Conservation (phyloP, 768 basidiomycete species). For the Cystobasidium onofrii region DNA sequence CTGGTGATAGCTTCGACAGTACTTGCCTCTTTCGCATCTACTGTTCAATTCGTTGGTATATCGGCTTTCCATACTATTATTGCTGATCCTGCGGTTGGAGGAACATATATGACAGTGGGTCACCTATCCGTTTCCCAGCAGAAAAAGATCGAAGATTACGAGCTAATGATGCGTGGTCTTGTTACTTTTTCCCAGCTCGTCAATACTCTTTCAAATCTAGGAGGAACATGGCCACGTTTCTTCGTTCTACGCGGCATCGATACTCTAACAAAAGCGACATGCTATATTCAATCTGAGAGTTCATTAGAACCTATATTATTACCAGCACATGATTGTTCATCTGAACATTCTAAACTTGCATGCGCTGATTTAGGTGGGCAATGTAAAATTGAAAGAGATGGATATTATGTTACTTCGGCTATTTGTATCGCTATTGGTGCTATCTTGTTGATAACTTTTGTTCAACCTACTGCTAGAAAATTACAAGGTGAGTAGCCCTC, state of each 20-base stretch:
- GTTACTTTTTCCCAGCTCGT: constrained; percentile 58
- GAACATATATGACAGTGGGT: constrained; percentile 96
- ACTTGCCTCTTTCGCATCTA: constrained; percentile 71
- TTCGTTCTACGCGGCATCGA: constrained; percentile 97
- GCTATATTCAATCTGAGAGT: constrained; percentile 52
- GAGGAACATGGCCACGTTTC: constrained; percentile 96
- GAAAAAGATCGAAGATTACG: too few relatives aligned
- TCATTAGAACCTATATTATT: background rate
- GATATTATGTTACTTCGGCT: constrained; percentile 75
- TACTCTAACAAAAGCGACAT: constrained; percentile 72
- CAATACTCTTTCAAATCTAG: constrained; percentile 91
- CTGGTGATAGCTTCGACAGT: constrained; percentile 75
- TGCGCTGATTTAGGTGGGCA: constrained; percentile 68
- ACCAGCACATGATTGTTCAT: constrained; percentile 69
- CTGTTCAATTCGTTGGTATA: constrained; percentile 97
- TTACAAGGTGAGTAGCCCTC: constrained; percentile 77
- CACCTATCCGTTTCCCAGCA: background rate
- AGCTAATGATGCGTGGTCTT: background rate
- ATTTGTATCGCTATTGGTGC: constrained; percentile 75
- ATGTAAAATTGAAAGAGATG: constrained; percentile 78
- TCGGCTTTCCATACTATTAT: constrained; percentile 97
- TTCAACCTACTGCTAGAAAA: constrained; percentile 72
- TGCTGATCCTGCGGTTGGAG: constrained; percentile 91
- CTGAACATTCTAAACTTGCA: constrained; percentile 73
- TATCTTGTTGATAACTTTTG: constrained; percentile 62